Conservation (phyloP, 352 stramenopile species). For the Pythium pyrilobum region DNA sequence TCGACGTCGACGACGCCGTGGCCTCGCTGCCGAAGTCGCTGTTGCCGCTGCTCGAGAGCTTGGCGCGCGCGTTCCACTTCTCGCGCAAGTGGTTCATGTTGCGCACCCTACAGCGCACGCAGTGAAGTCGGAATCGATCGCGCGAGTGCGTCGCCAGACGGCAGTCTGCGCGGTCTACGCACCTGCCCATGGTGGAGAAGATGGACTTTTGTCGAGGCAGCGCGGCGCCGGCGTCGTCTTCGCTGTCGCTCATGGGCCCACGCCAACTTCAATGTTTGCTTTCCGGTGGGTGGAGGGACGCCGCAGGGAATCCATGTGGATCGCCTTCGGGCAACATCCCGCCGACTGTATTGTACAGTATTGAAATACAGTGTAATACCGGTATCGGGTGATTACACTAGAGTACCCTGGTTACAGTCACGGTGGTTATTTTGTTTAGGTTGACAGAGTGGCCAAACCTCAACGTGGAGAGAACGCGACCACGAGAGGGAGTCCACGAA, state of each 20-base stretch:
- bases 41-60: constrained; percentile 17
- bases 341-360: no score
- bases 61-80: constrained; percentile 17
- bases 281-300: no score
- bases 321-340: no score
- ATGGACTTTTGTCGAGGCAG: constrained; percentile 16
- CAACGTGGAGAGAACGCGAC: not conserved
- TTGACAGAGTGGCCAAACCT: constrained; percentile 3
- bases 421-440: constrained; percentile 10
- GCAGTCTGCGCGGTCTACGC: no score
- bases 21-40: constrained; percentile 13
- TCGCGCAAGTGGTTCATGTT: constrained; percentile 28
- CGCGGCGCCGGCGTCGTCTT: constrained; percentile 10
- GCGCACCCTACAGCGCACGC: constrained; percentile 10
- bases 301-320: no score
- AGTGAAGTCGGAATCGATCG: no score
- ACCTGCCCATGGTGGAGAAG: constrained; percentile 20
- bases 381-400: no score
- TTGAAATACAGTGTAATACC: no score
- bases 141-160: not conserved
- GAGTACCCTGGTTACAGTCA: no score
- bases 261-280: constrained; percentile 2
- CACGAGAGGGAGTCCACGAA: not conserved
- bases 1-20: not conserved
- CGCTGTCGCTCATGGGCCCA: constrained; percentile 12